Evolutionary conservation across 495 filamentous ascomycete genomes (phyloP), one percentile per base, ranked within the genome.

Genomic region (Tuber brumale): DNA sequence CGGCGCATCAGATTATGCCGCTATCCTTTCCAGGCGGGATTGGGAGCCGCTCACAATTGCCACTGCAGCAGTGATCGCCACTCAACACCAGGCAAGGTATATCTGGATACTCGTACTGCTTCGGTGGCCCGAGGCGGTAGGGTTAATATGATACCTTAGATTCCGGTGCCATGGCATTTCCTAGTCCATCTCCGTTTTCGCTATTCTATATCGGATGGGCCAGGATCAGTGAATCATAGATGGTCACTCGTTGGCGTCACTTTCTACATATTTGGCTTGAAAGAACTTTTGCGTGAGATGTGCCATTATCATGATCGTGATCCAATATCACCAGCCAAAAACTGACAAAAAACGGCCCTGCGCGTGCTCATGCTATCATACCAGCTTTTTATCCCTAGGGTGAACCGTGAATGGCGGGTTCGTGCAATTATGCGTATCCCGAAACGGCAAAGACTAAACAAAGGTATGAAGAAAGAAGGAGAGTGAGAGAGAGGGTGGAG

Each of bases 401-500:
- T 8, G 57, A 66, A 66, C 31, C 57, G 31, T 35, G 57, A 66
- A 35, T 66, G 57, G 27, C 57, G 57, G 31, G 57, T 27, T 66
- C 31, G 57, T 66, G 27, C 57, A 16, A 35, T 66, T 66, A 35
- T 35, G 27, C 57, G 27, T 35, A 7, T 66, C 57, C 57, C 57
- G 57, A 7, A 35, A 66, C 27, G 19, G 19, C 61, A 69, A 23
- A 44, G 48, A 46, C 35, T 42, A 43, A 46, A 45, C 23, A 77
- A 74, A 72, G 57, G 45, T 43, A n/a, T 48, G 69, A 77, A 3
- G 70, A 51, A 61, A 69, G 35, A 51, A 71, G 27, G 41, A 42
- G 41, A 42, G 6, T 42, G 41, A 16, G 57, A 66, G 70, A 72
- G 69, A 69, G 78, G 70, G 79, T 75, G 73, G 75, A 61, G 73